phyloP scores from a whole-genome alignment of 371 early-diverging fungal species.

The Funneliformis caledonium region DNA sequence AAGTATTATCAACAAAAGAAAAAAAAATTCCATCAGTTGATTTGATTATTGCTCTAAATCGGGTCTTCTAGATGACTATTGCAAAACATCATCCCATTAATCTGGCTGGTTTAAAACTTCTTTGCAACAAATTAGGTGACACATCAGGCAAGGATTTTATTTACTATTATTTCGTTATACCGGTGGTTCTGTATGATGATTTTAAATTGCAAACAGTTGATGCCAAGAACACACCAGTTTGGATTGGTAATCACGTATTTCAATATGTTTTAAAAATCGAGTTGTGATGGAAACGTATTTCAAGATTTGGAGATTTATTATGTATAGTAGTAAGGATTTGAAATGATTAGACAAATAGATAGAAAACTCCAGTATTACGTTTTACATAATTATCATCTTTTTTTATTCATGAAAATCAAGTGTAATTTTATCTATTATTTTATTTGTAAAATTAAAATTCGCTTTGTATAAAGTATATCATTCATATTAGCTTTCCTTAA shows the following conservation, averaged over 20 bases:
- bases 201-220: not conserved
- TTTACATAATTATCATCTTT: too few species aligned
- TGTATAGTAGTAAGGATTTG: too few species aligned
- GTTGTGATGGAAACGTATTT: not conserved
- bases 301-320: too few species aligned
- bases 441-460: too few species aligned
- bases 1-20: not conserved
- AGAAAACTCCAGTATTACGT: too few species aligned
- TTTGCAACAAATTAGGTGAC: conserved; percentile 1
- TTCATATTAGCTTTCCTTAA: too few species aligned
- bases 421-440: too few species aligned
- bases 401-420: too few species aligned
- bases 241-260: not conserved
- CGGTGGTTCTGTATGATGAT: not conserved
- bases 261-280: conserved; percentile 30
- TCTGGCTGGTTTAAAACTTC: not conserved
- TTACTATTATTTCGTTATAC: conserved; percentile 22
- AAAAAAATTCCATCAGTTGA: conserved; percentile 12
- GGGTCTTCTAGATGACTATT: conserved; percentile 11
- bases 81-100: not conserved
- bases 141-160: not conserved
- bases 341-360: too few species aligned
- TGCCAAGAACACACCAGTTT: not conserved
- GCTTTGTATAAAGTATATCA: too few species aligned
- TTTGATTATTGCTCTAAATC: conserved; percentile 21